phyloP scores from a whole-genome alignment of 129 eudicot genomes.

The Cynara cardunculus region DNA sequence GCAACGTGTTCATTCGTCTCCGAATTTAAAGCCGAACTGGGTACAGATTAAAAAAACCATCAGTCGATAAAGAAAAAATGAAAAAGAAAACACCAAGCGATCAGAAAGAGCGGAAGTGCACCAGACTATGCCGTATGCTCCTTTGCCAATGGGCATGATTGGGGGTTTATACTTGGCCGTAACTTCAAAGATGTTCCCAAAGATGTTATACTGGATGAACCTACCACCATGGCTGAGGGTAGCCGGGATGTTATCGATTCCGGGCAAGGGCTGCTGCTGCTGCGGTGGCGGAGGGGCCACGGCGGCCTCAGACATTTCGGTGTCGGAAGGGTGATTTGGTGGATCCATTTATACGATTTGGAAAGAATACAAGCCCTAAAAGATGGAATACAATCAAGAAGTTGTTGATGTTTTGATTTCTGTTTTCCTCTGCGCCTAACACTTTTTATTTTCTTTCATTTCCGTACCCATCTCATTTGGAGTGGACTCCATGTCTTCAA shows the following conservation, averaged over 20 bases:
- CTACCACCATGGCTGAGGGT: slow-evolving; percentile 83
- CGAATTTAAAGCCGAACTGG: slow-evolving; percentile 81
- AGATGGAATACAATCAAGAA: background rate
- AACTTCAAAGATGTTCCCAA: slow-evolving; percentile 81
- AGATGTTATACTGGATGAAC: slow-evolving; percentile 76
- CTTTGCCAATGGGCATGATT: slow-evolving; percentile 81
- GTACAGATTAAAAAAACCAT: background rate
- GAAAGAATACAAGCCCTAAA: slow-evolving; percentile 24
- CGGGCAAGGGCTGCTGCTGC: slow-evolving; percentile 37
- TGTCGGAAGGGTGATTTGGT: slow-evolving; percentile 60
- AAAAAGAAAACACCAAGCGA: background rate
- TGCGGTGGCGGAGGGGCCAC: slow-evolving; percentile 34
- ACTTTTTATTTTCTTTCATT: background rate
- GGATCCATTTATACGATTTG: slow-evolving; percentile 46
- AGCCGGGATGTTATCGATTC: slow-evolving; percentile 59
- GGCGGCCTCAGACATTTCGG: slow-evolving; percentile 71
- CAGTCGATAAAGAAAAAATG: background rate
- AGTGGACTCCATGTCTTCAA: background rate
- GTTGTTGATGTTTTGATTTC: background rate
- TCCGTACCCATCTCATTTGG: slow-evolving; percentile 6
- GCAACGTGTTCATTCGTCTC: slow-evolving; percentile 89
- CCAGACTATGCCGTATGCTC: slow-evolving; percentile 95
- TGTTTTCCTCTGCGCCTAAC: slow-evolving; percentile 18
- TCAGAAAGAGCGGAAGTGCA: slow-evolving; percentile 5
- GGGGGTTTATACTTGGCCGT: slow-evolving; percentile 87